phyloP scores from a whole-genome alignment of 345 rosid genomes.

The Camelina sativa region DNA sequence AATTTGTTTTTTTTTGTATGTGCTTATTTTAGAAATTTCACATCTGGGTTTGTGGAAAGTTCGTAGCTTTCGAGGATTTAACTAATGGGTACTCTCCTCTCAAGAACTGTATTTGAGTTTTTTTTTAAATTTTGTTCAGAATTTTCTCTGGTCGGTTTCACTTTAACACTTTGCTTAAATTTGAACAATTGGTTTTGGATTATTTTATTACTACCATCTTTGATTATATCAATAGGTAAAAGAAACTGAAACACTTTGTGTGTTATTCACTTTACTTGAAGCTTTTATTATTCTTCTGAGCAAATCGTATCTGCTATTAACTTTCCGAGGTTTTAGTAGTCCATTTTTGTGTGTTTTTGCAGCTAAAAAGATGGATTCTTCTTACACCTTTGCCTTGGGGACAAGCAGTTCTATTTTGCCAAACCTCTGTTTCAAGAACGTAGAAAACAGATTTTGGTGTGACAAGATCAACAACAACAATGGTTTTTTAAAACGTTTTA shows the following conservation, averaged over 20 bases:
- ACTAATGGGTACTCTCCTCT: slow-evolving; percentile 4
- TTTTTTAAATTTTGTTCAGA: slow-evolving; percentile 1
- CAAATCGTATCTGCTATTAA: slow-evolving; percentile 30
- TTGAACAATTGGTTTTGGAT: slow-evolving; percentile 26
- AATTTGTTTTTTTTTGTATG: not conserved
- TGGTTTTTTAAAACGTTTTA: slow-evolving; percentile 47
- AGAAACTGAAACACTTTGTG: slow-evolving; percentile 39
- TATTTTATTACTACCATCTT: slow-evolving; percentile 22
- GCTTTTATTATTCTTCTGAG: slow-evolving; percentile 44
- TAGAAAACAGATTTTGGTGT: slow-evolving; percentile 57
- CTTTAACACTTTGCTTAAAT: slow-evolving; percentile 50
- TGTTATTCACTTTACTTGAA: slow-evolving; percentile 60
- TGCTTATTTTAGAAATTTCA: not conserved
- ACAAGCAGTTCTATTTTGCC: slow-evolving; percentile 46
- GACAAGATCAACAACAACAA: slow-evolving; percentile 54
- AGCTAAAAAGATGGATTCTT: slow-evolving; percentile 66
- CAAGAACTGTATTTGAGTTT: slow-evolving; percentile 6
- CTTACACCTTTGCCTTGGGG: slow-evolving; percentile 55
- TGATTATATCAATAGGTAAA: slow-evolving; percentile 3
- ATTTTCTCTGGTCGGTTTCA: slow-evolving; percentile 42
- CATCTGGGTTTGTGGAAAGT: slow-evolving; percentile 40
- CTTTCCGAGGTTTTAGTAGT: slow-evolving; percentile 39
- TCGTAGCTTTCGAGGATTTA: slow-evolving; percentile 39
- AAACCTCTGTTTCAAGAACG: slow-evolving; percentile 46
- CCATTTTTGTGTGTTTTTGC: not conserved